These are phyloP conservation scores for Orobanche coerulescens DNA, from an alignment of 257 asterid genomes.

Conservation along the genomic window DNA sequence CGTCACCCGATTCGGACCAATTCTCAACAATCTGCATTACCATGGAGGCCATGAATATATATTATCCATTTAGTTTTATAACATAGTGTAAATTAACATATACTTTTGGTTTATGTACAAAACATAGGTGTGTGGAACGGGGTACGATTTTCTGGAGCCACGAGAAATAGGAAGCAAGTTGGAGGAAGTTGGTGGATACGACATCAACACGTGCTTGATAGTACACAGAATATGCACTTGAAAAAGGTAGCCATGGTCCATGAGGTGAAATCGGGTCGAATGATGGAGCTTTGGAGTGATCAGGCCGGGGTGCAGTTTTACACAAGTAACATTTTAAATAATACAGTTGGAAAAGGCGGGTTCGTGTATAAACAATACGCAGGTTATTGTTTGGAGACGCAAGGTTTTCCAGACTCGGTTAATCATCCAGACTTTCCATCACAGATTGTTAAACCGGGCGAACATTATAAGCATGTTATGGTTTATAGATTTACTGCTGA, in stretches of 20 bases:
- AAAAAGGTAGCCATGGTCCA: conserved; percentile 42
- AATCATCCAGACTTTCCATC: conserved; percentile 74
- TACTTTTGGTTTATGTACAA: too few species aligned
- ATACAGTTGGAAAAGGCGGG: conserved; percentile 49
- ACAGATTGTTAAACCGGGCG: conserved; percentile 61
- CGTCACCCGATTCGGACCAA: too few species aligned
- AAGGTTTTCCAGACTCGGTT: conserved; percentile 82
- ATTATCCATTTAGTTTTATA: too few species aligned
- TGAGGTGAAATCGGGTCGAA: conserved; percentile 50
- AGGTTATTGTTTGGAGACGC: conserved; percentile 73
- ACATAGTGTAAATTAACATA: too few species aligned
- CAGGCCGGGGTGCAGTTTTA: conserved; percentile 78
- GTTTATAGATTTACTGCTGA: conserved; percentile 69
- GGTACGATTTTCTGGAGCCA: conserved; percentile 52
- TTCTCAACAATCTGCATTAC: too few species aligned
- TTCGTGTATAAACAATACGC: conserved; percentile 38
- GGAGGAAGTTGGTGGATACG: conserved; percentile 49
- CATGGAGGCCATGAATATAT: too few species aligned
- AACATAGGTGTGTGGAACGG: too few species aligned
- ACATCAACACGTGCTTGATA: conserved; percentile 63
- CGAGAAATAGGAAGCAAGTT: conserved; percentile 41
- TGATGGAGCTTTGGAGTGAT: conserved; percentile 78
- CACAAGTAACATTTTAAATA: conserved; percentile 50
- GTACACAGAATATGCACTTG: conserved; percentile 26
- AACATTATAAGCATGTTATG: conserved; percentile 52